Conservation (phyloP, 192 early-diverging fungal species). For the Coemansia sp. region DNA sequence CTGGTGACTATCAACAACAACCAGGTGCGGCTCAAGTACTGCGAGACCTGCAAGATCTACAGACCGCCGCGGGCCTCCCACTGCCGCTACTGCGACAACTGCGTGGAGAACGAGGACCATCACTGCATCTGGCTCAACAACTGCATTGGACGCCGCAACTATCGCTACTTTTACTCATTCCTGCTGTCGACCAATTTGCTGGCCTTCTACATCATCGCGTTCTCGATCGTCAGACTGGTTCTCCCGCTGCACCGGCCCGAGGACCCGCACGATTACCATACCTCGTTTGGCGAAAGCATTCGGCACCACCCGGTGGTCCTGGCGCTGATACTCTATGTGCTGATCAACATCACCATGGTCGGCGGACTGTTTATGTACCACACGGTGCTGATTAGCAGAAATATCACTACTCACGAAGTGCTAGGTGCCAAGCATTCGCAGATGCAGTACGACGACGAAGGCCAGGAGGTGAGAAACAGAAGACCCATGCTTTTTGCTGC, state of each 20-base stretch:
- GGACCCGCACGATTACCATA: slow-evolving; percentile 15
- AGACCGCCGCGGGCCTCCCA: slow-evolving; percentile 85
- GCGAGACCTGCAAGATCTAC: slow-evolving; percentile 86
- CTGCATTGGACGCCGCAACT: slow-evolving; percentile 85
- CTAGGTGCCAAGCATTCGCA: slow-evolving; percentile 43
- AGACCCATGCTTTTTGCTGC: slow-evolving; percentile 17
- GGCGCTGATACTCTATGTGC: slow-evolving; percentile 65
- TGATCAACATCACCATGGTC: slow-evolving; percentile 59
- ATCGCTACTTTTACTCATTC: slow-evolving; percentile 81
- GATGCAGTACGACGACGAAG: slow-evolving; percentile 5
- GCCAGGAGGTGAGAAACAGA: background rate
- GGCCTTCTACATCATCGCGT: slow-evolving; percentile 61
- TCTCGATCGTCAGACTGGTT: slow-evolving; percentile 63
- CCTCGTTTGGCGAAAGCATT: slow-evolving; percentile 49
- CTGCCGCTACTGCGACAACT: slow-evolving; percentile 86
- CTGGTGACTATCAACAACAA: slow-evolving; percentile 64
- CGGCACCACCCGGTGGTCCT: slow-evolving; percentile 53
- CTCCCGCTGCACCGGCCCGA: slow-evolving; percentile 30
- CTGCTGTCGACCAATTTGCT: slow-evolving; percentile 63
- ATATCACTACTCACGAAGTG: slow-evolving; percentile 91
- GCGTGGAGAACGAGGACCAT: slow-evolving; percentile 85
- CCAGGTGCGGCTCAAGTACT: slow-evolving; percentile 78
- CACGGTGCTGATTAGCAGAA: slow-evolving; percentile 65
- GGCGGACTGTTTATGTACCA: slow-evolving; percentile 78
- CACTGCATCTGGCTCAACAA: slow-evolving; percentile 96